Evolutionary conservation across 306 rosid genomes (phyloP).

Genomic region (Casuarina glauca): DNA sequence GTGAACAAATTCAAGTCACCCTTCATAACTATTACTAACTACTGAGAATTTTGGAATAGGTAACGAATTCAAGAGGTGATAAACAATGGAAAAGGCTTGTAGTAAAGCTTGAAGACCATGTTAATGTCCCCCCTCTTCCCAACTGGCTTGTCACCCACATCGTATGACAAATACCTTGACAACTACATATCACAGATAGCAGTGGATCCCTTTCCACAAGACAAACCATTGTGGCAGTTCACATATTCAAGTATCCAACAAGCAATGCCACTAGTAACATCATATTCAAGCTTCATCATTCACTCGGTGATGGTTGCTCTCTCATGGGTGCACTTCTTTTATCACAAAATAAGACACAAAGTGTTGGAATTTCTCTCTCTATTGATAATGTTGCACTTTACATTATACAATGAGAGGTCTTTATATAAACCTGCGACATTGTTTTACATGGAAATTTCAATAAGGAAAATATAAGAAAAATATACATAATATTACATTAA

Average conservation of each 20-base stretch:
- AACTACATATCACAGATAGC: slow-evolving; percentile 12
- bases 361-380: too few relatives aligned
- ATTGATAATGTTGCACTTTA: too few relatives aligned
- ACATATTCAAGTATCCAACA: slow-evolving; percentile 16
- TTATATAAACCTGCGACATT: too few relatives aligned
- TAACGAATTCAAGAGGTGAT: not conserved
- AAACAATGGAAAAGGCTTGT: slow-evolving; percentile 6
- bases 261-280: slow-evolving; percentile 7
- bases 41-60: slow-evolving; percentile 8
- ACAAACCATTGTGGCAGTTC: slow-evolving; percentile 17
- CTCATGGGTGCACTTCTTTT: slow-evolving; percentile 21
- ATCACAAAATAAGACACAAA: too few relatives aligned
- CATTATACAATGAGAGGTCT: slow-evolving; percentile 30
- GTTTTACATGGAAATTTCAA: too few relatives aligned
- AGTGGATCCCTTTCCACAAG: not conserved
- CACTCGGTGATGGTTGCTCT: slow-evolving; percentile 24
- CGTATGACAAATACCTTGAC: not conserved
- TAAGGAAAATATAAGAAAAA: too few relatives aligned
- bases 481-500: too few relatives aligned
- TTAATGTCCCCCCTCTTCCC: slow-evolving; percentile 14
- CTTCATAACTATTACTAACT: not conserved
- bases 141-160: not conserved
- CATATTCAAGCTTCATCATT: slow-evolving; percentile 18
- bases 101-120: slow-evolving; percentile 9
- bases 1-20: not conserved